Percentiles rank a stretch among this genome's conserved stretches.
Evolutionary conservation across 202 grass and related monocot species (phyloP).

Genomic region (Zizania palustris): DNA sequence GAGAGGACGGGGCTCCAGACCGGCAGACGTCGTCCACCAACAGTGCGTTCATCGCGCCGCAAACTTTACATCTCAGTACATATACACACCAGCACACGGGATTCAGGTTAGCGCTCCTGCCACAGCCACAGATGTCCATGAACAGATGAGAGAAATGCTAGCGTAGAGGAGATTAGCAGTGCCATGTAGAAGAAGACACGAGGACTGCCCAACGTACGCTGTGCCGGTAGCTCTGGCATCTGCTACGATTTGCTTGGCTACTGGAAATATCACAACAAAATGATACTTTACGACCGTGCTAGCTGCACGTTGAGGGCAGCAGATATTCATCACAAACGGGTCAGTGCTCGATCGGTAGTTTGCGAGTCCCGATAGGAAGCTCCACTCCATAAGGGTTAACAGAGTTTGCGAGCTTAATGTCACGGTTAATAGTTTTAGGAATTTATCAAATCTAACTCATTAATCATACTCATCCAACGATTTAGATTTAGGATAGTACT

Average conservation of each 20-base stretch:
- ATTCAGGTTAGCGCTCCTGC: not conserved
- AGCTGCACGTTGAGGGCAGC: not conserved
- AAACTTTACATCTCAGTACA: not conserved
- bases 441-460: no score
- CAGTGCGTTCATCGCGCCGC: not conserved
- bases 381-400: not conserved
- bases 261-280: not conserved
- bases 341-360: not conserved
- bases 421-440: no score
- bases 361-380: not conserved
- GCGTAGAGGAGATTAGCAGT: not conserved
- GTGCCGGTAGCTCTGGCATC: not conserved
- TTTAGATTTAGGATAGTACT: no score
- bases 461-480: no score
- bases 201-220: not conserved
- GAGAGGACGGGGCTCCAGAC: slow-evolving; percentile 3
- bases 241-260: not conserved
- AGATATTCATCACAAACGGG: not conserved
- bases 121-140: not conserved
- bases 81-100: no score
- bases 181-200: not conserved
- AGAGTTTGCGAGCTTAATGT: no score
- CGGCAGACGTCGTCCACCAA: slow-evolving; percentile 18
- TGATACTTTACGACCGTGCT: not conserved
- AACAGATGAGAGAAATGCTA: not conserved